A percentile compares a stretch with the other conserved stretches of the same genome.
Evolutionary conservation across 1,139 yeast genomes (phyloP).

Genomic region (Geotrichum bryndzae): DNA sequence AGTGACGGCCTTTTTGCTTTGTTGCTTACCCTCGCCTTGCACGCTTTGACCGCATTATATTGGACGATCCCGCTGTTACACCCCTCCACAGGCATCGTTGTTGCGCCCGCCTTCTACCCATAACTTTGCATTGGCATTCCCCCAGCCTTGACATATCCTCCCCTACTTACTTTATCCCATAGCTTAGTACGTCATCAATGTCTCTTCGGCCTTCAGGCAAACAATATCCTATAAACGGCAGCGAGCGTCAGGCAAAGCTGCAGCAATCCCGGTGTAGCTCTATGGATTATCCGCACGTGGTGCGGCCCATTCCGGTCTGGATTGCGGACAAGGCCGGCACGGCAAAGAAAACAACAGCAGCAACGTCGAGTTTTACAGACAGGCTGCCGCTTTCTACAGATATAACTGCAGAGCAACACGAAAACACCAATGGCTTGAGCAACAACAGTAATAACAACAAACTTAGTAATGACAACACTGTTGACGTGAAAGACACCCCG

Average conservation of each 20-base stretch:
- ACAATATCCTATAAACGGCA: not conserved
- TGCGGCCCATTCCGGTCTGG: slow-evolving; percentile 16
- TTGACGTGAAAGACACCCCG: not conserved
- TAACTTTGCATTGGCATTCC: not conserved
- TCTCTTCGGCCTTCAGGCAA: not conserved
- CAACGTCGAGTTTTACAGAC: not conserved
- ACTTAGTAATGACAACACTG: not conserved
- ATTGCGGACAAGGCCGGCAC: slow-evolving; percentile 12
- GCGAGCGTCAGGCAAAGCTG: not conserved
- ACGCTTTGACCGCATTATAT: not conserved
- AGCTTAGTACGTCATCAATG: not conserved
- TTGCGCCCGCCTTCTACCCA: not conserved
- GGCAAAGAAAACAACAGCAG: slow-evolving; percentile 9
- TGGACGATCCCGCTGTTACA: not conserved
- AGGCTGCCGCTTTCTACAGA: not conserved
- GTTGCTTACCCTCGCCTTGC: not conserved
- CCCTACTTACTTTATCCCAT: not conserved
- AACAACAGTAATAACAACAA: not conserved
- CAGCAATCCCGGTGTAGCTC: not conserved
- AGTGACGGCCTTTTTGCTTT: not conserved
- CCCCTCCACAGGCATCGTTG: not conserved
- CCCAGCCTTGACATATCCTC: not conserved
- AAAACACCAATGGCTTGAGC: not conserved
- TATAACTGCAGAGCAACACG: not conserved
- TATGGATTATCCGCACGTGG: slow-evolving; percentile 12